Conservation (phyloP, 106 monocot species). For the Dioscorea alata region DNA sequence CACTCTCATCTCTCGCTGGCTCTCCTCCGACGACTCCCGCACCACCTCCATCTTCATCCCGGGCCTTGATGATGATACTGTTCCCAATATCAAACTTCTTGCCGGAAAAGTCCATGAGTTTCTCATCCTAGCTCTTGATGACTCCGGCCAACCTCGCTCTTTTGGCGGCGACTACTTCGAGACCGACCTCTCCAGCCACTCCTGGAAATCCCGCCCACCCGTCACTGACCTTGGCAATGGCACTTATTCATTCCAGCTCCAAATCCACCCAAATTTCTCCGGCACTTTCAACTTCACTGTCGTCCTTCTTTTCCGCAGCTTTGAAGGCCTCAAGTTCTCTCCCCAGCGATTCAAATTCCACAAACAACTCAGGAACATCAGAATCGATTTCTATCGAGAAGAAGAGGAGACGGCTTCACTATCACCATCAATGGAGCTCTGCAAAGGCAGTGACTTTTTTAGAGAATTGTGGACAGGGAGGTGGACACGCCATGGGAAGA, state of each 20-base stretch:
- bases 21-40: constrained; percentile 26
- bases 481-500: constrained; percentile 67
- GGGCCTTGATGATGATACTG: constrained; percentile 19
- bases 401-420: not conserved
- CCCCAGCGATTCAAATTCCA: constrained; percentile 46
- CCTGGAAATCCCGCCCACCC: constrained; percentile 89
- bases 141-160: constrained; percentile 31
- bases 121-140: constrained; percentile 41
- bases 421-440: constrained; percentile 27
- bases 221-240: constrained; percentile 71
- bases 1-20: constrained; percentile 66
- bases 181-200: constrained; percentile 55
- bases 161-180: constrained; percentile 92
- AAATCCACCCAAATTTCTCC: constrained; percentile 61
- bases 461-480: constrained; percentile 64
- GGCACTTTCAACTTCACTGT: constrained; percentile 56
- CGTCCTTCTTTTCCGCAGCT: constrained; percentile 72
- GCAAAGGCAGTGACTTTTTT: constrained; percentile 28
- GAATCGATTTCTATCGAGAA: constrained; percentile 23
- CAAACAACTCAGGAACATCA: constrained; percentile 35
- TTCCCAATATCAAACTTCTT: constrained; percentile 2
- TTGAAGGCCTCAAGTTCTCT: constrained; percentile 62
- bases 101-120: constrained; percentile 48
- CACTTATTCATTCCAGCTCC: constrained; percentile 60
- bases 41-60: constrained; percentile 50